Conservation (phyloP, 164 flowering plant genomes). For the Annona cherimola region DNA sequence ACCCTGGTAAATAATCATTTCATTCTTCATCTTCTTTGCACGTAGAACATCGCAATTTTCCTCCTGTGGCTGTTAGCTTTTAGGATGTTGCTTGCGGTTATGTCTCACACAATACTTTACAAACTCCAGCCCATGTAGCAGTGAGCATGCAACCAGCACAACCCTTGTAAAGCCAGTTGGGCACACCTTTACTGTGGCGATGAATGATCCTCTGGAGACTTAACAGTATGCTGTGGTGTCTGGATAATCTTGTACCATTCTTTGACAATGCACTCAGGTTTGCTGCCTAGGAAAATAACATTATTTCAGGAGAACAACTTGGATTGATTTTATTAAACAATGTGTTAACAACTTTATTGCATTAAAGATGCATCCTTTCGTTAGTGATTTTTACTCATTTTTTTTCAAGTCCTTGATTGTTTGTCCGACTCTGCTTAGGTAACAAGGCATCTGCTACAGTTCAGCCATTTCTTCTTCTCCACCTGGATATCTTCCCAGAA, state of each 20-base stretch:
- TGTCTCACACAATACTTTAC: background rate
- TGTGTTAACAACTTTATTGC: background rate
- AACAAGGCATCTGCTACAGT: constrained; percentile 84
- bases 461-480: constrained; percentile 84
- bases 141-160: background rate
- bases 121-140: background rate
- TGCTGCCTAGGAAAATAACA: background rate
- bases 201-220: no score
- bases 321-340: no score
- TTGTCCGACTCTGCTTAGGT: constrained; percentile 32
- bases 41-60: background rate
- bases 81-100: background rate
- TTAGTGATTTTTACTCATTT: background rate
- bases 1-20: no score
- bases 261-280: background rate
- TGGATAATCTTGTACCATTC: background rate
- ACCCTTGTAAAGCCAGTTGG: background rate
- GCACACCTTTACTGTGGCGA: no score
- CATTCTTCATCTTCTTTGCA: background rate
- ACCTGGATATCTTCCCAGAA: constrained; percentile 75
- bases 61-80: background rate
- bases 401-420: background rate
- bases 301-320: no score
- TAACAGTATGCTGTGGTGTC: no score
- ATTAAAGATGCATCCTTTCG: background rate